Conservation (phyloP, 805 yeast species). For the Candida patagonica region DNA sequence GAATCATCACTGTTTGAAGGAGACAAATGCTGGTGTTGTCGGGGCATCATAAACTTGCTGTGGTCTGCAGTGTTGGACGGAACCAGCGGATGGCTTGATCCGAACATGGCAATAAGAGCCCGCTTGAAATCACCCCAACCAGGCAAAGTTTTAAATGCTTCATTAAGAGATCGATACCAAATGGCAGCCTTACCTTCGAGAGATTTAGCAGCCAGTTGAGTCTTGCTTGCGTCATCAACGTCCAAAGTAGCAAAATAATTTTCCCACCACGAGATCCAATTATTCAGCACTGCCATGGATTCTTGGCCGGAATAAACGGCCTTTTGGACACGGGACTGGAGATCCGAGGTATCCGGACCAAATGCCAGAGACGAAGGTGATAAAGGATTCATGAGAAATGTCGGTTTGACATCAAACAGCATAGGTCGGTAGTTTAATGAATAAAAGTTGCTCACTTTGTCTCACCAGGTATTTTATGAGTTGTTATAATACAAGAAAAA, state of each 20-base stretch:
- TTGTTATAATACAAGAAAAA: too few relatives aligned
- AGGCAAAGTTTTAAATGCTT: neutral
- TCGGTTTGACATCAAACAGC: slow-evolving; percentile 1
- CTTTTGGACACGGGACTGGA: neutral
- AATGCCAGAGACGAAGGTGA: neutral
- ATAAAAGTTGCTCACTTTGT: too few relatives aligned
- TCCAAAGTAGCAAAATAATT: neutral
- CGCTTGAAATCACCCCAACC: slow-evolving; percentile 1
- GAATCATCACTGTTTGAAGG: neutral
- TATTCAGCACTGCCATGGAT: neutral
- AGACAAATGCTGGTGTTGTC: neutral
- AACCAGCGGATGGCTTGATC: too few relatives aligned
- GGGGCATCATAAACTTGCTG: too few relatives aligned
- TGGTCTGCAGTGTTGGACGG: too few relatives aligned
- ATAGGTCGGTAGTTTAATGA: neutral
- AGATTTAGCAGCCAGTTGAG: neutral
- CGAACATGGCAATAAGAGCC: slow-evolving; percentile 1
- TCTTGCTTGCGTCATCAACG: neutral
- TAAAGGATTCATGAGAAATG: neutral
- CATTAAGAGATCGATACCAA: neutral
- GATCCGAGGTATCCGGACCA: neutral
- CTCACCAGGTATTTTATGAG: too few relatives aligned
- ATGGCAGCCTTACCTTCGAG: slow-evolving; percentile 1
- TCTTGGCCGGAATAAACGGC: slow-evolving; percentile 1
- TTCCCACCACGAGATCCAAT: slow-evolving; percentile 4